A percentile compares a stretch with the other conserved stretches of the same genome.
Conservation (phyloP, 805 yeast species). For the baker's yeast (Saccharomyces cerevisiae) region DNA sequence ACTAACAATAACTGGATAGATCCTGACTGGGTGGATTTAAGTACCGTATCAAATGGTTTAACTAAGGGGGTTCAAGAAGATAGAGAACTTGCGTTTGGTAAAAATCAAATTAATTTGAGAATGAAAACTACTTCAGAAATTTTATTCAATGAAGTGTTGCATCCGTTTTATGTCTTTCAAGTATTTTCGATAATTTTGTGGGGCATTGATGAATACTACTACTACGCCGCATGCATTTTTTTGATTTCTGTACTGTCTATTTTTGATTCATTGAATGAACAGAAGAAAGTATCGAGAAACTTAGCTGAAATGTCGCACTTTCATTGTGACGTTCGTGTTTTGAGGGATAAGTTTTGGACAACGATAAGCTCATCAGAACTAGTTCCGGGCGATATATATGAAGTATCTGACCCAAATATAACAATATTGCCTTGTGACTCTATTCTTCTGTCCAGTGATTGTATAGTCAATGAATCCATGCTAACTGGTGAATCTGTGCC, state of each 20-base stretch:
- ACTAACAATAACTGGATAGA: constrained; percentile 87
- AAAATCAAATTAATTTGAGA: constrained; percentile 63
- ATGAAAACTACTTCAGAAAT: constrained; percentile 61
- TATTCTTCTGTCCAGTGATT: constrained; percentile 78
- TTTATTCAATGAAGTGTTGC: constrained; percentile 78
- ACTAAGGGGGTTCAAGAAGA: constrained; percentile 61
- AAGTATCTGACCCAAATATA: constrained; percentile 79
- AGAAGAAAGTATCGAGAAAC: constrained; percentile 63
- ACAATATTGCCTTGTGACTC: constrained; percentile 81
- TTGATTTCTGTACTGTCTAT: constrained; percentile 77
- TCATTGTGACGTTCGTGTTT: constrained; percentile 76
- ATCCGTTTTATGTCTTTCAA: constrained; percentile 94
- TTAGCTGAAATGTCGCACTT: constrained; percentile 66
- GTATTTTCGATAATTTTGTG: constrained; percentile 85
- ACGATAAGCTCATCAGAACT: constrained; percentile 66
- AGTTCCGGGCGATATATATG: constrained; percentile 95
- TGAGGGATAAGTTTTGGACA: constrained; percentile 91
- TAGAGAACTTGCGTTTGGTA: constrained; percentile 66
- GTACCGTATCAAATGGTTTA: constrained; percentile 53
- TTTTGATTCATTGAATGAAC: constrained; percentile 75
- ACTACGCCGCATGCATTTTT: constrained; percentile 89
- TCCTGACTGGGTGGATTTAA: constrained; percentile 58
- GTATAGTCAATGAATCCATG: constrained; percentile 96
- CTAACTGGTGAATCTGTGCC: constrained; percentile 98
- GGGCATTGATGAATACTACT: constrained; percentile 87